Conservation (phyloP, 352 stramenopile species). For the Phytophthora rubi region DNA sequence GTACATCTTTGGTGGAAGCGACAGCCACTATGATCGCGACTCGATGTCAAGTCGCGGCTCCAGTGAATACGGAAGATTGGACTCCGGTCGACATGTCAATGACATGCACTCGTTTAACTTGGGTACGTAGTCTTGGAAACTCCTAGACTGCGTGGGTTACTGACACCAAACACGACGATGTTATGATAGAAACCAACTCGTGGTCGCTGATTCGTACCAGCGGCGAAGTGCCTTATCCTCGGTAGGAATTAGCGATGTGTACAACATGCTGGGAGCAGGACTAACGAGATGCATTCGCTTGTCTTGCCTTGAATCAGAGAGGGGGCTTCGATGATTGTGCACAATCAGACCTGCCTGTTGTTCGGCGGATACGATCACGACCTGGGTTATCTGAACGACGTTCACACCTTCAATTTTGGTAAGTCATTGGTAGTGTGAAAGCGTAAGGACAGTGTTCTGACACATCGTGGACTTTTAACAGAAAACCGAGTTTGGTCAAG, state of each 20-base stretch:
- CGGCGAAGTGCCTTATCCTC: slow-evolving; percentile 71
- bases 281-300: not conserved
- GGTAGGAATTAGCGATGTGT: slow-evolving; percentile 36
- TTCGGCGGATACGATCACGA: slow-evolving; percentile 98
- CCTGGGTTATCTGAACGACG: slow-evolving; percentile 93
- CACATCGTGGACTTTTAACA: slow-evolving; percentile 19
- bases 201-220: slow-evolving; percentile 41
- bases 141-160: not conserved
- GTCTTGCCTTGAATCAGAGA: slow-evolving; percentile 48
- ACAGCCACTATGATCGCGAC: slow-evolving; percentile 56
- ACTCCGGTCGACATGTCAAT: slow-evolving; percentile 87
- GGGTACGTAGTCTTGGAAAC: slow-evolving; percentile 37
- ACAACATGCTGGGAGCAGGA: not conserved
- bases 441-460: not conserved
- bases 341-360: slow-evolving; percentile 93
- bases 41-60: slow-evolving; percentile 85
- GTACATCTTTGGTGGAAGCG: slow-evolving; percentile 50
- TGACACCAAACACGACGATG: not conserved
- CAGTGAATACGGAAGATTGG: slow-evolving; percentile 90
- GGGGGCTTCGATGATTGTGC: slow-evolving; percentile 89
- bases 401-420: slow-evolving; percentile 97
- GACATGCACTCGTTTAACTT: slow-evolving; percentile 98
- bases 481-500: slow-evolving; percentile 88
- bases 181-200: slow-evolving; percentile 65
- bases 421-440: not conserved